phyloP scores from a whole-genome alignment of 1,284 basidiomycete species.

The Pisolithus thermaeus region DNA sequence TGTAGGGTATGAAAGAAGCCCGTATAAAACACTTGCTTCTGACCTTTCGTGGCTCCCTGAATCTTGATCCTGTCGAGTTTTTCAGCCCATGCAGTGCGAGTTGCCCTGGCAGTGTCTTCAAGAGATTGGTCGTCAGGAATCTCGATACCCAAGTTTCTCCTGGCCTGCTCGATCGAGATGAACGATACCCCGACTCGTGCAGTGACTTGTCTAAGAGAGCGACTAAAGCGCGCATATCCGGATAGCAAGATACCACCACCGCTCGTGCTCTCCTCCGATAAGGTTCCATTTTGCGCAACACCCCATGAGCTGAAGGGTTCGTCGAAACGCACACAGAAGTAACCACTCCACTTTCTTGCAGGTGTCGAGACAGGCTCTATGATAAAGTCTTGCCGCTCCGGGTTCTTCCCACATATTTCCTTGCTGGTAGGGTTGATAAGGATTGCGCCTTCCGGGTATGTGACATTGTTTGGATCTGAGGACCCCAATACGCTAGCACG shows the following conservation, averaged over 20 bases:
- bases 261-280: constrained; percentile 25
- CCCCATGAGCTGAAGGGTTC: constrained; percentile 43
- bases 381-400: constrained; percentile 73
- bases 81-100: constrained; percentile 65
- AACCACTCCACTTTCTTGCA: constrained; percentile 52
- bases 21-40: constrained; percentile 60
- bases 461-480: constrained; percentile 51
- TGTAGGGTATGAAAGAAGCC: constrained; percentile 65
- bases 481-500: constrained; percentile 59
- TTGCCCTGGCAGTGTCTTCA: constrained; percentile 54
- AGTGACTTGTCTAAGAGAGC: constrained; percentile 37
- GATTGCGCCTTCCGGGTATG: constrained; percentile 57
- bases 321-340: constrained; percentile 72
- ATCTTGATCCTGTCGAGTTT: constrained; percentile 63
- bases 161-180: constrained; percentile 72
- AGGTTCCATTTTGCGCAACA: constrained; percentile 43
- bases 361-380: constrained; percentile 53
- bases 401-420: constrained; percentile 67
- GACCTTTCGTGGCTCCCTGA: constrained; percentile 47
- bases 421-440: constrained; percentile 39
- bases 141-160: constrained; percentile 56
- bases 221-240: constrained; percentile 53
- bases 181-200: constrained; percentile 75
- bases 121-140: constrained; percentile 55
- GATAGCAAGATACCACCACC: constrained; percentile 45